phyloP scores from a whole-genome alignment of 75 land plant species.

The Cupressus sempervirens region DNA sequence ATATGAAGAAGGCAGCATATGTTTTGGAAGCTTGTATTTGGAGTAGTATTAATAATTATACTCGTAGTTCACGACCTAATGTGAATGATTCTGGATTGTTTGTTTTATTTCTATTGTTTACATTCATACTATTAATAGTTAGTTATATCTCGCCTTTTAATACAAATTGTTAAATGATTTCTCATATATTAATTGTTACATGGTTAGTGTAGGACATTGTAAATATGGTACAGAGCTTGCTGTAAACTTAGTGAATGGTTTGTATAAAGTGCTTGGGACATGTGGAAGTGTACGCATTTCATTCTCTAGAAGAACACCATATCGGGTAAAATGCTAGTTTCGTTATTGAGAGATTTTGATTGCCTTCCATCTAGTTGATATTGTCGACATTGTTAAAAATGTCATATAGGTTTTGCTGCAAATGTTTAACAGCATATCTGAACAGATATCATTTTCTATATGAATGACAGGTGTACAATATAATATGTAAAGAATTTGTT shows the following conservation, averaged over 20 bases:
- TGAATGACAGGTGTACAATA: constrained; percentile 46
- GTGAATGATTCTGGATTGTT: not conserved
- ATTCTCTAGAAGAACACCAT: constrained; percentile 85
- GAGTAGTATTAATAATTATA: not conserved
- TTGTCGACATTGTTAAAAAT: not conserved
- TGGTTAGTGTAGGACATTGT: constrained; percentile 54
- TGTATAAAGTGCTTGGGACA: constrained; percentile 59
- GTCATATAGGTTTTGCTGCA: not conserved
- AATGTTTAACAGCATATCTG: not conserved
- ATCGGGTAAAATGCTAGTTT: constrained; percentile 45
- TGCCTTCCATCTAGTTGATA: not conserved
- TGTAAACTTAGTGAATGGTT: constrained; percentile 44
- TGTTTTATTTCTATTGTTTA: not conserved
- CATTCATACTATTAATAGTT: not conserved
- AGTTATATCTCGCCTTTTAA: not conserved
- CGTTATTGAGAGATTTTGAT: constrained; percentile 2
- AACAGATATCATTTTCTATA: not conserved
- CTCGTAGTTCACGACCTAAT: not conserved
- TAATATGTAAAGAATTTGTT: constrained; percentile 65
- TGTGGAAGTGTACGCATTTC: constrained; percentile 96
- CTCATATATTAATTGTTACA: not conserved
- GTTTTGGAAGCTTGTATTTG: not conserved
- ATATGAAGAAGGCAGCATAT: not conserved
- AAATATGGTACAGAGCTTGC: constrained; percentile 89
- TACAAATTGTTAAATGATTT: not conserved